Evolutionary conservation across 805 yeast genomes (phyloP).

Genomic region (Pichia exigua): DNA sequence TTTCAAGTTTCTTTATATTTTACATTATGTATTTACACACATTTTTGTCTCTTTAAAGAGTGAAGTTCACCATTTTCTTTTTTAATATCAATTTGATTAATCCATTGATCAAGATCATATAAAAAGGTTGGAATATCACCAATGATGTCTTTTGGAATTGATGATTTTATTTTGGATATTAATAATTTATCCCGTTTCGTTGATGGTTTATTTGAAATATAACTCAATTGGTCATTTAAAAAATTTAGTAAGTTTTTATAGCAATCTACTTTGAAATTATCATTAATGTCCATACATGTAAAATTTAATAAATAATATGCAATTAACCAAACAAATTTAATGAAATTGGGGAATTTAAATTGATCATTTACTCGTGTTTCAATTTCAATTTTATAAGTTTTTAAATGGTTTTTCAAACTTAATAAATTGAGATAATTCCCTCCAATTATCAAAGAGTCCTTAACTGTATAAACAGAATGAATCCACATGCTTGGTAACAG

Average conservation of each 20-base stretch:
- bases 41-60: not conserved
- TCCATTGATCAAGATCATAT: not conserved
- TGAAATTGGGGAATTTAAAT: slow-evolving; percentile 73
- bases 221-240: slow-evolving; percentile 8
- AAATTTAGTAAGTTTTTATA: slow-evolving; percentile 18
- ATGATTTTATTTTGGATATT: slow-evolving; percentile 37
- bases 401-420: slow-evolving; percentile 56
- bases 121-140: slow-evolving; percentile 7
- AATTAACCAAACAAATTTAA: slow-evolving; percentile 61
- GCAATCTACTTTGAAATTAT: slow-evolving; percentile 16
- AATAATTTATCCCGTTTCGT: not conserved
- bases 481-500: slow-evolving; percentile 91
- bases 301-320: slow-evolving; percentile 34
- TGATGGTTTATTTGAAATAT: not conserved
- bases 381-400: slow-evolving; percentile 54
- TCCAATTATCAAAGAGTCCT: slow-evolving; percentile 75
- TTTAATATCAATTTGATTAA: not conserved
- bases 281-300: not conserved
- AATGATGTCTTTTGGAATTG: slow-evolving; percentile 8
- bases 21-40: not conserved
- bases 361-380: slow-evolving; percentile 64
- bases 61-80: not conserved
- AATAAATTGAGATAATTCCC: slow-evolving; percentile 74
- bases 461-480: slow-evolving; percentile 80
- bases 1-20: too few relatives aligned